Base-by-base conservation (phyloP, 306 rosid genomes). In the Prunus mongolica region DNA sequence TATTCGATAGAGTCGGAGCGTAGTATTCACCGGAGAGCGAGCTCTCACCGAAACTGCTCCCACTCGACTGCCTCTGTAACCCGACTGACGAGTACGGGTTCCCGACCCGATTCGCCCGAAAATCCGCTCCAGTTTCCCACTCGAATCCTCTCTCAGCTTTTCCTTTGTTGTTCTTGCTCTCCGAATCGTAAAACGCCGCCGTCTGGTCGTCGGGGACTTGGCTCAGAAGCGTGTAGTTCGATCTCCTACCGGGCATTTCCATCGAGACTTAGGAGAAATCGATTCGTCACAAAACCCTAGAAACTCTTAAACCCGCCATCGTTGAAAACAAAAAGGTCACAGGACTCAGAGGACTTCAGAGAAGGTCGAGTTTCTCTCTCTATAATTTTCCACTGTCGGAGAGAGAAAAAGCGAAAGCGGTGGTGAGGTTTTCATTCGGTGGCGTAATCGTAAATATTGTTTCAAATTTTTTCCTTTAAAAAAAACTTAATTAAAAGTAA, bases 31-130 rank as follows among this genome's bases (percentile, higher is more conserved):
- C 97, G 14, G 99, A 92, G 8, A 92, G 78, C 72, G 99, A 95
- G 83, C 98, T 95, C 79, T 89, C 99, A 0, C 98, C 98, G 24
- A 84, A 95, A 75, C 99, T 95, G 57, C 99, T 95, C 50, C 98
- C 99, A 67, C 99, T 96, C 10, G 99, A 96, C 83, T 96, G 99
- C 82, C 97, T 78, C 96, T 93, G 98, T 68, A 96, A 55, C 34
- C 97, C 97, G 77, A 85, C 86, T 3, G 89, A 73, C 47, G 93
- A 60, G 71, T 79, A 88, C 83, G 80, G 22, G 81, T 80, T 92
- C 20, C 93, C 96, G 88, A 92, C 88, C 91, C 99, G 93, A 82
- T 83, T 76, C 56, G 70, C 82, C 78, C 97, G 78, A 71, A 78
- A 95, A 86, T 96, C 98, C 63, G 68, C 83, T 67, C 80, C 73